These are phyloP conservation scores for Colletotrichum brevisporum DNA, from an alignment of 2,329 filamentous ascomycete genomes.

Conservation along the genomic window DNA sequence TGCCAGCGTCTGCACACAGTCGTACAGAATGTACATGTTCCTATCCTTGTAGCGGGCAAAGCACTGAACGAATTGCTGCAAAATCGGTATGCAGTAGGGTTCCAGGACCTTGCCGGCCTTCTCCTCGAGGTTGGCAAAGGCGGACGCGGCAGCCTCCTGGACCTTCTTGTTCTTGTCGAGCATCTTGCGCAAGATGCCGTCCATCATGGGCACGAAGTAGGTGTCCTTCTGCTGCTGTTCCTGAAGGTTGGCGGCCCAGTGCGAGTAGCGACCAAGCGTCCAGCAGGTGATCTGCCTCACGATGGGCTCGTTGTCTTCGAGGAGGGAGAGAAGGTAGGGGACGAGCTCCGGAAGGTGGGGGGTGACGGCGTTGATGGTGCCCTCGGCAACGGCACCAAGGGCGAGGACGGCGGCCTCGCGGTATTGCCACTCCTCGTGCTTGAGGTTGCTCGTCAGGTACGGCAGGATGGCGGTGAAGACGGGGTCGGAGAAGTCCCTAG, in stretches of 20 bases:
- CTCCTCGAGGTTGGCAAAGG: conserved; percentile 96
- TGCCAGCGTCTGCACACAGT: conserved; percentile 96
- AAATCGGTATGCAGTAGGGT: conserved; percentile 90
- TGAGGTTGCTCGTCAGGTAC: conserved; percentile 91
- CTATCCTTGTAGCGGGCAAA: conserved; percentile 97
- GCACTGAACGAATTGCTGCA: conserved; percentile 92
- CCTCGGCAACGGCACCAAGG: conserved; percentile 93
- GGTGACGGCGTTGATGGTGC: conserved; percentile 89
- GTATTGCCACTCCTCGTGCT: conserved; percentile 90
- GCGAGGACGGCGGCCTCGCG: conserved; percentile 95
- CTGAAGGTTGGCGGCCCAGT: conserved; percentile 86
- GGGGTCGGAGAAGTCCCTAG: conserved; percentile 86
- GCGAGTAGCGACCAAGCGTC: conserved; percentile 93
- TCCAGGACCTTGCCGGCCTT: conserved; percentile 86
- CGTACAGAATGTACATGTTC: conserved; percentile 99
- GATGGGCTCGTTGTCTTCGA: conserved; percentile 88
- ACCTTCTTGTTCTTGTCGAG: conserved; percentile 98
- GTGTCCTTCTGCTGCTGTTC: conserved; percentile 77
- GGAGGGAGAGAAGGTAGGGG: conserved; percentile 87
- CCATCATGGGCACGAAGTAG: conserved; percentile 97
- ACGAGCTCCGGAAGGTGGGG: conserved; percentile 93
- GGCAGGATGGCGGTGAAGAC: conserved; percentile 95
- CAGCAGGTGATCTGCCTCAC: conserved; percentile 98
- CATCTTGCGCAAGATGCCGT: conserved; percentile 94
- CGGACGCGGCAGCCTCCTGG: conserved; percentile 94